phyloP scores from a whole-genome alignment of 257 asterid genomes.

The Thymus quinquecostatus region DNA sequence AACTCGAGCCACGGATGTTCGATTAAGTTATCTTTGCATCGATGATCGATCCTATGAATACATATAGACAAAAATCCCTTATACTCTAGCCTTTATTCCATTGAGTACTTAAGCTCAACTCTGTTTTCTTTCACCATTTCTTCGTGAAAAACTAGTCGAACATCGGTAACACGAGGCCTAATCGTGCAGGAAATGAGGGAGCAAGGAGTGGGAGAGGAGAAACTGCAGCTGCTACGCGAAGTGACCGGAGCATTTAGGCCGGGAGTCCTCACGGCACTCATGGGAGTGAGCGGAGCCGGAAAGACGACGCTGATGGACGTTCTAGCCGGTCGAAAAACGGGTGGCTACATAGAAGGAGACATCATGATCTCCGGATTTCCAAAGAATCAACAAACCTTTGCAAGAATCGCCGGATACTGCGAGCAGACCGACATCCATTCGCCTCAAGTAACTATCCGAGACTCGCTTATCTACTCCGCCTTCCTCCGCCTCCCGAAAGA shows the following conservation, averaged over 20 bases:
- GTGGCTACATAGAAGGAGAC: slow-evolving; percentile 73
- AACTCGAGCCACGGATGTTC: not conserved
- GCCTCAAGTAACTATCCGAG: slow-evolving; percentile 73
- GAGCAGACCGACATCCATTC: slow-evolving; percentile 79
- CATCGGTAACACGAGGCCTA: not conserved
- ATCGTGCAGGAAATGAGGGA: slow-evolving; percentile 67
- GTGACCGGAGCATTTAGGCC: slow-evolving; percentile 77
- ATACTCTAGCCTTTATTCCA: too few species aligned
- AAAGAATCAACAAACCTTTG: slow-evolving; percentile 71
- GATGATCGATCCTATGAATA: too few species aligned
- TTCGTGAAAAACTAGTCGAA: too few species aligned
- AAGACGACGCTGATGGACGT: slow-evolving; percentile 81
- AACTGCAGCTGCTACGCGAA: slow-evolving; percentile 59
- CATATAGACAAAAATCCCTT: too few species aligned
- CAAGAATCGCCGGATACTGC: slow-evolving; percentile 77
- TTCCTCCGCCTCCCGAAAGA: slow-evolving; percentile 73
- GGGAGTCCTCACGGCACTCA: slow-evolving; percentile 69
- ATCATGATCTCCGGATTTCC: slow-evolving; percentile 72
- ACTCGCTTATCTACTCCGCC: slow-evolving; percentile 66
- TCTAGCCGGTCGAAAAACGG: slow-evolving; percentile 70
- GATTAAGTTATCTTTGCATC: too few species aligned
- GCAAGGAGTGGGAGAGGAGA: slow-evolving; percentile 64
- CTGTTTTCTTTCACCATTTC: not conserved
- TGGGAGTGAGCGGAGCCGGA: slow-evolving; percentile 84
- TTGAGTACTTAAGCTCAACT: too few species aligned